Evolutionary conservation across 2,329 filamentous ascomycete genomes (phyloP).

Genomic region (Ceratocystis eucalypticola): DNA sequence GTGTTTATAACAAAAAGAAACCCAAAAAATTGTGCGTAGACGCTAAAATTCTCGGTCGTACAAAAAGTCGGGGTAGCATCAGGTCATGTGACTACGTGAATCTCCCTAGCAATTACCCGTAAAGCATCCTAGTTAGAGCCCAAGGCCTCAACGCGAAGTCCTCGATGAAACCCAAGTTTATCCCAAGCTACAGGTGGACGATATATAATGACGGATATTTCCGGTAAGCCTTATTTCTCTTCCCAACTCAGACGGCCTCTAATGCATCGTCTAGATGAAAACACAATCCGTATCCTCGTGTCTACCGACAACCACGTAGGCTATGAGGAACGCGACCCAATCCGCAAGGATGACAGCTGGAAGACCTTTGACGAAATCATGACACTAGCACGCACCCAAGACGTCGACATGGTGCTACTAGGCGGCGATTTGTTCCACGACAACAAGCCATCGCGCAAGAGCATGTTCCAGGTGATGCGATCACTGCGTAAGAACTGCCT

Average conservation of each 20-base stretch:
- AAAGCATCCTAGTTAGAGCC: not conserved
- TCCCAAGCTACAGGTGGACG: not conserved
- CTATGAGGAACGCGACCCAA: conserved; percentile 82
- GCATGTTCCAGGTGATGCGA: conserved; percentile 95
- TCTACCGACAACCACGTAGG: conserved; percentile 97
- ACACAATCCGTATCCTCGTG: conserved; percentile 88
- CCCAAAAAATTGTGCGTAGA: not conserved
- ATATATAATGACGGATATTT: not conserved
- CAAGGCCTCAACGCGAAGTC: not conserved
- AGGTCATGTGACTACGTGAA: conserved; percentile 1
- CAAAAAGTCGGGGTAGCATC: not conserved
- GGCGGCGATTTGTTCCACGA: conserved; percentile 95
- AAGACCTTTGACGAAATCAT: conserved; percentile 91
- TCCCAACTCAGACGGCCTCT: not conserved
- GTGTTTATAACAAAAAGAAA: not conserved
- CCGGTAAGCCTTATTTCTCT: not conserved
- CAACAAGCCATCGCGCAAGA: conserved; percentile 90
- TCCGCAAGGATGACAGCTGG: conserved; percentile 96
- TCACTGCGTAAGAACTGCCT: conserved; percentile 86
- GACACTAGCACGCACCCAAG: conserved; percentile 68
- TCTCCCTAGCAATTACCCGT: not conserved
- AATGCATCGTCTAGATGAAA: conserved; percentile 33
- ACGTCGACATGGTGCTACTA: conserved; percentile 94
- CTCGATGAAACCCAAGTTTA: not conserved
- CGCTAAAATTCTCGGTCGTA: not conserved